phyloP scores from a whole-genome alignment of 352 stramenopile genomes.

The Phytophthora megakarya region DNA sequence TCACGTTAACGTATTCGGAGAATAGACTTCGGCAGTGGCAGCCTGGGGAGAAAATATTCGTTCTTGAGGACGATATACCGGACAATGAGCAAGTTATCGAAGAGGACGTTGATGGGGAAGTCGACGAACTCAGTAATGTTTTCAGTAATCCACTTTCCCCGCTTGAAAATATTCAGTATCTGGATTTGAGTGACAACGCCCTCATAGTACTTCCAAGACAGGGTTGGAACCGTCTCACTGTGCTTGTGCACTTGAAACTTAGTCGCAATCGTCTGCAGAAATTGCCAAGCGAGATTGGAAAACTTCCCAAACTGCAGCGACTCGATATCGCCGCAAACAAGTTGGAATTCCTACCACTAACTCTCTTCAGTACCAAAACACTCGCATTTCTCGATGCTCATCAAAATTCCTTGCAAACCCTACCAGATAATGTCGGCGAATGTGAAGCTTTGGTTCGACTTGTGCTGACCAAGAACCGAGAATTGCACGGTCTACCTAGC shows the following conservation, averaged over 20 bases:
- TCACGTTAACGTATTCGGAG: constrained; percentile 47
- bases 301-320: constrained; percentile 31
- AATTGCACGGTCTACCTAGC: constrained; percentile 34
- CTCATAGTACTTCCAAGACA: constrained; percentile 31
- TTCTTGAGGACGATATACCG: constrained; percentile 9
- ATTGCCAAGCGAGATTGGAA: constrained; percentile 33
- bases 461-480: constrained; percentile 44
- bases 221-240: constrained; percentile 36
- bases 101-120: not conserved
- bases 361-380: constrained; percentile 27
- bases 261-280: constrained; percentile 45
- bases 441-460: constrained; percentile 37
- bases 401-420: constrained; percentile 36
- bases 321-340: constrained; percentile 60
- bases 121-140: not conserved
- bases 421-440: constrained; percentile 41
- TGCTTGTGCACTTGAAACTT: constrained; percentile 51
- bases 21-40: constrained; percentile 53
- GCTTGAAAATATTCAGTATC: constrained; percentile 34
- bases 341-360: constrained; percentile 30
- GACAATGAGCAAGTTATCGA: constrained; percentile 13
- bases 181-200: constrained; percentile 57
- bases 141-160: constrained; percentile 32
- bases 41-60: constrained; percentile 2
- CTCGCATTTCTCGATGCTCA: constrained; percentile 41